These are phyloP conservation scores for Xerocomus cyaneibrunnescens DNA, from an alignment of 1,284 basidiomycete species.

Conservation along the genomic window DNA sequence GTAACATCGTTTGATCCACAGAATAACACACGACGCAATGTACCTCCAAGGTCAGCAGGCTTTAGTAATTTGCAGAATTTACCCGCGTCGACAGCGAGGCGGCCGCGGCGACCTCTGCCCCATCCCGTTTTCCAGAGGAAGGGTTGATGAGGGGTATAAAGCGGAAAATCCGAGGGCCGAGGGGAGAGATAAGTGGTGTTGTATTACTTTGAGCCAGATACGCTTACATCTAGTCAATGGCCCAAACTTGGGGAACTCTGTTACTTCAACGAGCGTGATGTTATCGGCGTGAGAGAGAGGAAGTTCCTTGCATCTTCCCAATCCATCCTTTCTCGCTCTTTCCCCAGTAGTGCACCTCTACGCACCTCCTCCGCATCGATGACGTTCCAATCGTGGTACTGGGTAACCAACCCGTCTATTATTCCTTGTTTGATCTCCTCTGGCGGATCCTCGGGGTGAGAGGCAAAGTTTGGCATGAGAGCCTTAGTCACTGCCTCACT, in stretches of 20 bases:
- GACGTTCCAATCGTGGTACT: slow-evolving; percentile 68
- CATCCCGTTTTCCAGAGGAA: slow-evolving; percentile 33
- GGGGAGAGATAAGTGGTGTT: slow-evolving; percentile 2
- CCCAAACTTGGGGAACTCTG: neutral
- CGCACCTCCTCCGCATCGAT: slow-evolving; percentile 67
- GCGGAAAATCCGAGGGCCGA: neutral
- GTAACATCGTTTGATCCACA: slow-evolving; percentile 9
- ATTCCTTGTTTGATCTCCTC: slow-evolving; percentile 57
- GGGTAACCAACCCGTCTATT: slow-evolving; percentile 46
- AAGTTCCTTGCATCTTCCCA: slow-evolving; percentile 57
- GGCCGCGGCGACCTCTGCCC: slow-evolving; percentile 33
- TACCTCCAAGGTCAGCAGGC: slow-evolving; percentile 21
- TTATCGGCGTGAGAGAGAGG: slow-evolving; percentile 27
- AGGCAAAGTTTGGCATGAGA: slow-evolving; percentile 23
- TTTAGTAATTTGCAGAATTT: slow-evolving; percentile 33
- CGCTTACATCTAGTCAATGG: slow-evolving; percentile 7
- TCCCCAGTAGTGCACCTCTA: slow-evolving; percentile 56
- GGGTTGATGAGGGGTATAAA: slow-evolving; percentile 8
- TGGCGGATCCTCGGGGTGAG: slow-evolving; percentile 47
- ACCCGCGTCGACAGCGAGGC: slow-evolving; percentile 22
- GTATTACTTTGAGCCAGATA: slow-evolving; percentile 15
- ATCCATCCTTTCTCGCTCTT: slow-evolving; percentile 77
- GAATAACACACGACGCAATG: slow-evolving; percentile 29
- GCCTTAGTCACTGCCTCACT: slow-evolving; percentile 33
- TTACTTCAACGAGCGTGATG: slow-evolving; percentile 1